Evolutionary conservation across 495 filamentous ascomycete species (phyloP), one percentile per base, ranked within the genome.

Genomic region (Saxophila tyrrhenica): DNA sequence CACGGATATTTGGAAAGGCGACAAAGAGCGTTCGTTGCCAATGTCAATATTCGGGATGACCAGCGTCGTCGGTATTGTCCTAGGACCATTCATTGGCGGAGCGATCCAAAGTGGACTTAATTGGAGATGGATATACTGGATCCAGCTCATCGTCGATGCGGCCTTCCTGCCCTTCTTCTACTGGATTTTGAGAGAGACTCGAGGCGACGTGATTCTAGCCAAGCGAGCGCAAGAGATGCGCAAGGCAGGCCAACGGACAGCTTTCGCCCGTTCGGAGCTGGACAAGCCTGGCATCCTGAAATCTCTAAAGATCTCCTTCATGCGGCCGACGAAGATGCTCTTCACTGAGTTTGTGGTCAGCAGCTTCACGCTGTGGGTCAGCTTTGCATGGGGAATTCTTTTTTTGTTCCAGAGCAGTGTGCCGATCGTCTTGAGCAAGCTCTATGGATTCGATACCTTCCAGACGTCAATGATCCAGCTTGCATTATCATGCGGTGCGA

Each of bases 341-440:
- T 69, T 65, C 54, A 79, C 75, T 11, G 77, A 78, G 59, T 66
- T 66, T 0, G 77, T 80, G 11, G 72, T 79, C 7, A 74, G 75
- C 44, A 62, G 69, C 39, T 71, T 70, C 50, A 70, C 70, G 3
- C 57, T 79, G n/a, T 75, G 71, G 70, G 69, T 73, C 11, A 70
- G 73, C 11, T 74, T 79, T 46, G 72, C 65, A 17, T 66, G 72
- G 19, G 77, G 76, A 11, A 73, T 70, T 1, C 51, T 78, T 5
- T 80, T 74, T 52, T 59, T 79, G 29, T 62, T 59, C 54, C 62
- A 63, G 10, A 62, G 61, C 29, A 55, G 47, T 44, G 58, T 69
- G 16, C 45, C 55, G 7, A 64, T 62, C 39, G 57, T 66, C 9
- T 69, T 63, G 47, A 19, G 43, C 15, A 39, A 35, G 13, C 21